Percentiles rank a stretch among this genome's conserved stretches.
These are phyloP conservation scores for Ramaria rubella DNA, from an alignment of 768 basidiomycete species.

Conservation along the genomic window DNA sequence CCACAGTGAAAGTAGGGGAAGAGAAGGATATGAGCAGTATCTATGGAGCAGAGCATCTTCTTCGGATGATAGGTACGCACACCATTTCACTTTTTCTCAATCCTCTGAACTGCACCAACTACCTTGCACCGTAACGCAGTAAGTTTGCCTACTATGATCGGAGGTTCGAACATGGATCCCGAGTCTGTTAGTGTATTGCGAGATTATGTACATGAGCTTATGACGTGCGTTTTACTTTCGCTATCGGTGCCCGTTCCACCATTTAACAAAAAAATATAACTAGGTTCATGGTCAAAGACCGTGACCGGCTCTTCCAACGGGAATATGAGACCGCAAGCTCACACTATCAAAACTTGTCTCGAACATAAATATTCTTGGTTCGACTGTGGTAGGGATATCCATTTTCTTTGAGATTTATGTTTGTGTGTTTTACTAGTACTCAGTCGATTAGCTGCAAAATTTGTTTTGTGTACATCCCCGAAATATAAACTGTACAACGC, in stretches of 20 bases:
- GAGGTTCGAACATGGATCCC: constrained; percentile 81
- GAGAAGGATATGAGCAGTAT: constrained; percentile 85
- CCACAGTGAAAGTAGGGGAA: constrained; percentile 54
- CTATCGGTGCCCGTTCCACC: too few relatives aligned
- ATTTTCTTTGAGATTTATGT: neutral
- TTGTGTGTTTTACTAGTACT: constrained; percentile 8
- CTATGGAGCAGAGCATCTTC: constrained; percentile 91
- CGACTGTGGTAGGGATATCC: too few relatives aligned
- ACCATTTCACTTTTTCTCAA: neutral
- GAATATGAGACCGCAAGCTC: constrained; percentile 75
- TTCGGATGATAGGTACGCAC: constrained; percentile 81
- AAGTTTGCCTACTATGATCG: constrained; percentile 86
- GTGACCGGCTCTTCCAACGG: constrained; percentile 61
- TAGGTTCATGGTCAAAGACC: constrained; percentile 77
- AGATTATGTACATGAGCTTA: constrained; percentile 86
- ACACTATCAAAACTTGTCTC: constrained; percentile 77
- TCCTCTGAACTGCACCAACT: constrained; percentile 11
- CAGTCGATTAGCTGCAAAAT: neutral
- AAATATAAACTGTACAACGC: too few relatives aligned
- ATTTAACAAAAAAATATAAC: too few relatives aligned
- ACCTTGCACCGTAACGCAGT: constrained; percentile 48
- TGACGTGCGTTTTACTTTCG: constrained; percentile 49
- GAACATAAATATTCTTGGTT: constrained; percentile 42
- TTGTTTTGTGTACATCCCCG: too few relatives aligned
- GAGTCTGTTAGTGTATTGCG: constrained; percentile 77